phyloP scores from a whole-genome alignment of 352 stramenopile genomes.

The Phytopythium boreale region DNA sequence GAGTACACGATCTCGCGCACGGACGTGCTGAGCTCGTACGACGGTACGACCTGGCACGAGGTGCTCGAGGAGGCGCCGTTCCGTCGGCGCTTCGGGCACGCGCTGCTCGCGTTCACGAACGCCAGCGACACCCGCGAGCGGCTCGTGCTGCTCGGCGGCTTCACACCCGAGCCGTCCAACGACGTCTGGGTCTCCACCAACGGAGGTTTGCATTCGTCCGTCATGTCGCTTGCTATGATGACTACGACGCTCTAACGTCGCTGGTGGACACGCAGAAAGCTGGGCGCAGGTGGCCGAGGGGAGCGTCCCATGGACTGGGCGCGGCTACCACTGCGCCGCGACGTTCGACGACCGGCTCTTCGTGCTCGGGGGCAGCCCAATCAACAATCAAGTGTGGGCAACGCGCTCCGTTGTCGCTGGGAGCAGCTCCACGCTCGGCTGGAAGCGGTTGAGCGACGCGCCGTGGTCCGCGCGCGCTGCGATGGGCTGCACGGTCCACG shows the following conservation, averaged over 20 bases:
- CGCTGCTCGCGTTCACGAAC: conserved; percentile 60
- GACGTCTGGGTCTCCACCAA: conserved; percentile 73
- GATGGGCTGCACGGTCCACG: conserved; percentile 54
- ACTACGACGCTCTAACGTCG: background rate
- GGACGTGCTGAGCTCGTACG: conserved; percentile 56
- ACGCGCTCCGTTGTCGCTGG: conserved; percentile 49
- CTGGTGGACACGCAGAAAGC: conserved; percentile 16
- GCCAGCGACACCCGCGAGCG: conserved; percentile 42
- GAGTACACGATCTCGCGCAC: conserved; percentile 64
- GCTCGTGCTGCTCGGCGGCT: conserved; percentile 62
- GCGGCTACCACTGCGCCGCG: conserved; percentile 75
- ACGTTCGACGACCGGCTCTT: conserved; percentile 55
- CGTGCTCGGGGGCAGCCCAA: conserved; percentile 71
- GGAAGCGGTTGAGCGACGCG: conserved; percentile 40
- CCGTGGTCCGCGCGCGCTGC: conserved; percentile 57
- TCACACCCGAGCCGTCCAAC: conserved; percentile 68
- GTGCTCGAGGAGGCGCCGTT: conserved; percentile 75
- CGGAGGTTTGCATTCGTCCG: conserved; percentile 36
- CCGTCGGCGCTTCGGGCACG: conserved; percentile 67
- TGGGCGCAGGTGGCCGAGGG: conserved; percentile 37
- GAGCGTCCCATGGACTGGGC: conserved; percentile 49
- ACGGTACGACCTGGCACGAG: conserved; percentile 58
- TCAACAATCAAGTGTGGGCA: conserved; percentile 81
- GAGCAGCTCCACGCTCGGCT: conserved; percentile 23
- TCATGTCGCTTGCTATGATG: background rate